phyloP scores from a whole-genome alignment of 2,329 filamentous ascomycete genomes.

The Hypoxylon sp. region DNA sequence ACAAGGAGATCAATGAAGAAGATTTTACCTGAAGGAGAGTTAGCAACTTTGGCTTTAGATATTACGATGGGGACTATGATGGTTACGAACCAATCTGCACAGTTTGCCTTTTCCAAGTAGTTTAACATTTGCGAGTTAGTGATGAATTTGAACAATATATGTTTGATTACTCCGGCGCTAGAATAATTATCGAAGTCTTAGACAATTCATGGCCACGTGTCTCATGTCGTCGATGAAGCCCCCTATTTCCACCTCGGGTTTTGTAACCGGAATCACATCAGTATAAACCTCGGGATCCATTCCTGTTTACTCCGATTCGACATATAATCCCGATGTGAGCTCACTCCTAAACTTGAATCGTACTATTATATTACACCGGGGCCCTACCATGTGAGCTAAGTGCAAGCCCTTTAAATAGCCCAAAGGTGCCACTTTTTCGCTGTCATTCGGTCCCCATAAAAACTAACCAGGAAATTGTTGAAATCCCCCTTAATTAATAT shows the following conservation, averaged over 20 bases:
- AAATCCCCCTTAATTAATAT: no score
- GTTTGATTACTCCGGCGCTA: neutral
- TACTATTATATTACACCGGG: neutral
- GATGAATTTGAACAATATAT: neutral
- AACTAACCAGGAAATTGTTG: neutral
- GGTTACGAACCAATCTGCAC: neutral
- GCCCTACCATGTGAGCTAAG: neutral
- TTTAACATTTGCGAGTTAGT: neutral
- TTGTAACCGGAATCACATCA: neutral
- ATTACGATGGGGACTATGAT: neutral
- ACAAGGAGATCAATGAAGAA: conserved; percentile 8
- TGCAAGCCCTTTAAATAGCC: neutral
- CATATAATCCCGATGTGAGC: neutral
- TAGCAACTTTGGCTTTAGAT: neutral
- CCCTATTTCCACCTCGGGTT: neutral
- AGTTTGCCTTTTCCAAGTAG: neutral
- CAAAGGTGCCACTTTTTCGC: no score
- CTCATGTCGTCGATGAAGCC: conserved; percentile 1
- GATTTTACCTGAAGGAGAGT: neutral
- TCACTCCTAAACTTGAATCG: neutral
- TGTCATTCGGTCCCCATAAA: neutral
- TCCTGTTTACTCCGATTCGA: neutral
- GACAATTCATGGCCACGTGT: neutral
- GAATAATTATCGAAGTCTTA: neutral
- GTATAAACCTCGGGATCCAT: neutral